Base-by-base conservation (phyloP, 805 yeast genomes). In the Saccharomycopsis sp. region DNA sequence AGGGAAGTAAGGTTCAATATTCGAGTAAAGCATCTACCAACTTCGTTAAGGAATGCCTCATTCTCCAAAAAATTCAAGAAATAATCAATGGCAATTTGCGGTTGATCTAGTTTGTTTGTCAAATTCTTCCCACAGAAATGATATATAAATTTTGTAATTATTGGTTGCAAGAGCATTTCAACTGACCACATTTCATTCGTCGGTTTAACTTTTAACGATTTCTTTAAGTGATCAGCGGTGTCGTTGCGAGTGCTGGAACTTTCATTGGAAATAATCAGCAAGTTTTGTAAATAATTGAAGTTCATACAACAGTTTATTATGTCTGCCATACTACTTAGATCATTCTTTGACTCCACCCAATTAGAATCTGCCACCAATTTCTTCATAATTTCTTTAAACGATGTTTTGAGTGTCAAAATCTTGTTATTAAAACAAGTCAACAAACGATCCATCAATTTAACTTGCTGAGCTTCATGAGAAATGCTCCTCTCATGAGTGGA, bases 121-220 rank as follows among this genome's bases (percentile, higher is more conserved):
- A 43, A n/a, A 14, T 41, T 46, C 21, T 49, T 49, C 16, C 51
- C 51, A 40, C 37, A 49, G 35, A 49, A 49, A 40, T 49, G 52
- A 28, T 34, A 49, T 4, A 49, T 43, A 31, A 49, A 49, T 27
- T 46, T 45, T 2, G 52, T 46, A 9, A 49, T 40, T 6, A 45
- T 46, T 17, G 52, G 48, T 7, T 33, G 41, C 13, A 41, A 27
- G 6, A 49, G 20, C 4, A 41, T 33, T 19, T 46, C 50, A 4
- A 49, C 13, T 14, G 44, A 26, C 52, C 52, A 49, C 3, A 38
- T 13, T 20, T 19, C 44, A 8, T 22, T 20, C 4, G 22, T 11
- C 11, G 27, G 24, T 8, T 17, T 13, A 19, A 19, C 20, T 7
- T 17, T 36, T 23, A 29, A 27, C 11, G n/a, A 19, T 14, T 29